Evolutionary conservation across 352 stramenopile species (phyloP).

Genomic region (Phytophthora pseudosyringae): DNA sequence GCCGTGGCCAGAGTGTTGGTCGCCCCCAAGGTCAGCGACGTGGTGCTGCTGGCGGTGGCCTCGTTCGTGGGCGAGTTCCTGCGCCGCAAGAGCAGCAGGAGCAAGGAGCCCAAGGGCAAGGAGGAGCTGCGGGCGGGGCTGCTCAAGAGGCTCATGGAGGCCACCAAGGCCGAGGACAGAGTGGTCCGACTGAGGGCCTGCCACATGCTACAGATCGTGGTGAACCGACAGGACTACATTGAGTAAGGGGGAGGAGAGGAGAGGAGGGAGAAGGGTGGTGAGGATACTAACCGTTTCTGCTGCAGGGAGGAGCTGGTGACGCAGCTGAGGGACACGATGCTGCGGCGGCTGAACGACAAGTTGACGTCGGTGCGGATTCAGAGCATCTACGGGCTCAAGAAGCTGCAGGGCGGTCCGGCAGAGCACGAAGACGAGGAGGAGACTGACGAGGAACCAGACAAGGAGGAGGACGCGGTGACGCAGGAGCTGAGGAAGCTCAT

Average conservation of each 20-base stretch:
- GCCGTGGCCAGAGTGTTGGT: conserved; percentile 58
- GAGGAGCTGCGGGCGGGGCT: conserved; percentile 58
- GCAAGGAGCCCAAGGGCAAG: conserved; percentile 33
- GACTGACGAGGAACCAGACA: too few relatives aligned
- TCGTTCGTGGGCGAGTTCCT: conserved; percentile 64
- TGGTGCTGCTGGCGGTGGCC: conserved; percentile 55
- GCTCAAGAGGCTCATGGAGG: conserved; percentile 51
- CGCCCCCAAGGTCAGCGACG: conserved; percentile 47
- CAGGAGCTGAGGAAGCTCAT: conserved; percentile 61
- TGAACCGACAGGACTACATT: conserved; percentile 59
- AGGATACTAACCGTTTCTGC: not conserved
- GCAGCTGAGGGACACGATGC: conserved; percentile 48
- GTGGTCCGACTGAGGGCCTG: conserved; percentile 57
- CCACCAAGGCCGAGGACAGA: conserved; percentile 70
- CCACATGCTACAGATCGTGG: conserved; percentile 67
- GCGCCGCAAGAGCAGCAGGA: conserved; percentile 27
- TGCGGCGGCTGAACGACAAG: conserved; percentile 71
- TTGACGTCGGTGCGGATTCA: conserved; percentile 63
- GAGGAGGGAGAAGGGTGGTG: not conserved
- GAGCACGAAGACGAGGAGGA: conserved; percentile 23
- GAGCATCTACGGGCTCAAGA: conserved; percentile 66
- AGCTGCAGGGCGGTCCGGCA: conserved; percentile 49
- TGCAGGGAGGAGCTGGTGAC: conserved; percentile 46
- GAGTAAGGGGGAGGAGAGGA: conserved; percentile 41
- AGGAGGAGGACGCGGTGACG: conserved; percentile 51